Evolutionary conservation across 179 eudicot genomes (phyloP), one percentile per base, ranked within the genome.

Genomic region (Heliamphora pulchella): DNA sequence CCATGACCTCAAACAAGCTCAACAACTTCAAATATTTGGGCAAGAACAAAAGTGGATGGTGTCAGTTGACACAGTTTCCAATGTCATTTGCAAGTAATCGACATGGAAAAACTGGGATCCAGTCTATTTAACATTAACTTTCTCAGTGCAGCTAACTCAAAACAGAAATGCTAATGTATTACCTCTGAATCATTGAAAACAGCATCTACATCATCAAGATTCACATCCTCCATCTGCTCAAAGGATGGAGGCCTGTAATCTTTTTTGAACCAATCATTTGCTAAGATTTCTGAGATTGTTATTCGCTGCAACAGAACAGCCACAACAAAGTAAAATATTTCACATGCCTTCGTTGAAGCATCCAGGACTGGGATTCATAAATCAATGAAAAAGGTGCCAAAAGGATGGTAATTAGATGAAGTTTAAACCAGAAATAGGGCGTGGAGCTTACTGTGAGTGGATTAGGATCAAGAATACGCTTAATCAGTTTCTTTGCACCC

Each of bases 191-290:
- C 79, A 74, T 86, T 82, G 80, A 91, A 91, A 81, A 87, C 90
- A 65, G 93, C 91, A 85, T 90, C 92, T 62, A 91, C 80, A 73
- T 91, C 94, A 70, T 87, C 94, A 80, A 91, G 89, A 82, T 82
- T 91, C 59, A 90, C 89, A 80, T 86, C 87, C 66, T 75, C 87
- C 82, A 83, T 89, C 81, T 83, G 86, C 73, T 85, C 85, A 83
- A 90, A 91, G 51, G 81, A 82, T 8, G 94, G 85, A 74, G 91
- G 86, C 81, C 84, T 81, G 77, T 90, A 91, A 80, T 85, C 88
- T 83, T 88, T 88, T 76, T 80, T 87, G 79, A 91, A 91, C 94
- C 94, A 91, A 62, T 86, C 88, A 87, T 88, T 86, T 83, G 82
- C 83, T 74, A 87, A 86, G 64, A 91, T 83, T 80, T 86, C 87